Base-by-base conservation (phyloP, 768 basidiomycete species). In the Suillus luteus region DNA sequence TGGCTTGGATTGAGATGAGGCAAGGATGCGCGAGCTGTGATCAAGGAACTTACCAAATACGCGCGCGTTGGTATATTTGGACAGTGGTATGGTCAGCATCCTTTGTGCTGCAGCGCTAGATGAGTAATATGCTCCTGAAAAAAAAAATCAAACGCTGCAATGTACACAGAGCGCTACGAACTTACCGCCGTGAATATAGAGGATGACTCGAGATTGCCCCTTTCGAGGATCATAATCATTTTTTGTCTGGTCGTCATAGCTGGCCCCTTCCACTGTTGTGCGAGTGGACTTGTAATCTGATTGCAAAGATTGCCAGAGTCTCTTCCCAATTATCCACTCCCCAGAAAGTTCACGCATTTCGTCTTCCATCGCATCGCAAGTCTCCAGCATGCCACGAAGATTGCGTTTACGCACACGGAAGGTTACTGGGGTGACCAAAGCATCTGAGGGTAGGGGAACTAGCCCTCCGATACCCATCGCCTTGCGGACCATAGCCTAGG, bases 281-380 rank as follows among this genome's bases (percentile, higher is more conserved):
- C 74, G 73, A n/a, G 80, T 73, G 19, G 83, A 80, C 71, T 84
- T 87, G 86, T 92, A 92, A 70, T 96, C 93, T 17, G 83, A 79
- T 71, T 97, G 95, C 67, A 97, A 80, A 35, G 87, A 80, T 66
- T 87, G 88, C 96, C 96, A 99, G 0, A 96, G 86, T 66, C 86
- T 86, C 74, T 91, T 91, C 41, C 93, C 93, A n/a, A 98, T 91
- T 27, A 99, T 89, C 96, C 96, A 99, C 80, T 99, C 96, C 0
- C 95, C 96, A 1, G 87, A 87, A 37, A 99, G 82, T 70, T 96
- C 92, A 5, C 96, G 85, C 10, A 70, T 74, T 40, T 95, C 96
- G 11, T 82, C 82, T 75, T 99, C 96, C 19, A 81, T 71, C 5
- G 80, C 83, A 71, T 99, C 96, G 61, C 85, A 85, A 8, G 87